These are phyloP conservation scores for Geotrichum siamense DNA, from an alignment of 1,139 yeast genomes.

Conservation along the genomic window DNA sequence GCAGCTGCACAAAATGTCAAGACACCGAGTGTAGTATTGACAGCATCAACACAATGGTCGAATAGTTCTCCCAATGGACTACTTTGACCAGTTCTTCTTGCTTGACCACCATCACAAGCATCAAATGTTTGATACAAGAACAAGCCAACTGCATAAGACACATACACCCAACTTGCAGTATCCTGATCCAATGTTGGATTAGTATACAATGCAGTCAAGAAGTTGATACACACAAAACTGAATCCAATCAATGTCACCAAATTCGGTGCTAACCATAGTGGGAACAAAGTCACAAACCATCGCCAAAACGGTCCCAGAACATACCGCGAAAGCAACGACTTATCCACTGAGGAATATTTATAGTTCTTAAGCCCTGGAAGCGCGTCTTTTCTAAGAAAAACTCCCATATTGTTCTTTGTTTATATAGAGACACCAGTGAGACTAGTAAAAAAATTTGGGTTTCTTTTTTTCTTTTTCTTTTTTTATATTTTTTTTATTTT, in stretches of 20 bases:
- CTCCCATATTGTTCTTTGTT: slow-evolving; percentile 50
- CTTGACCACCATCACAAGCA: slow-evolving; percentile 94
- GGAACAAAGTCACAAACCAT: slow-evolving; percentile 65
- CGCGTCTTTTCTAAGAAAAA: slow-evolving; percentile 56
- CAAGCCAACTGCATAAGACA: slow-evolving; percentile 72
- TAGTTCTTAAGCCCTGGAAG: slow-evolving; percentile 58
- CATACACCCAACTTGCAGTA: slow-evolving; percentile 77
- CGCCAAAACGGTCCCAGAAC: slow-evolving; percentile 69
- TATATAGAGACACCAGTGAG: too few species aligned
- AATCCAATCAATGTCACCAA: slow-evolving; percentile 77
- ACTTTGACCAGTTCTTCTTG: slow-evolving; percentile 83
- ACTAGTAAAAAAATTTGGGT: neutral
- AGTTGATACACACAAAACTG: slow-evolving; percentile 57
- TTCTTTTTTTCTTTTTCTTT: too few species aligned
- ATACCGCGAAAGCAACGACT: slow-evolving; percentile 67
- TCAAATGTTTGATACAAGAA: slow-evolving; percentile 93
- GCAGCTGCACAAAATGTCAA: slow-evolving; percentile 66
- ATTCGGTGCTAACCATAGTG: slow-evolving; percentile 72
- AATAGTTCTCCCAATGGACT: slow-evolving; percentile 93
- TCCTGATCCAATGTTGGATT: slow-evolving; percentile 58
- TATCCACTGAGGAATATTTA: slow-evolving; percentile 73
- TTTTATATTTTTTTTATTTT: too few species aligned
- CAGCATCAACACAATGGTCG: slow-evolving; percentile 87
- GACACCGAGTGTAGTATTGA: slow-evolving; percentile 77
- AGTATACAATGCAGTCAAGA: slow-evolving; percentile 57